Base-by-base conservation (phyloP, 129 eudicot genomes). In the Chrysanthemum seticuspe region DNA sequence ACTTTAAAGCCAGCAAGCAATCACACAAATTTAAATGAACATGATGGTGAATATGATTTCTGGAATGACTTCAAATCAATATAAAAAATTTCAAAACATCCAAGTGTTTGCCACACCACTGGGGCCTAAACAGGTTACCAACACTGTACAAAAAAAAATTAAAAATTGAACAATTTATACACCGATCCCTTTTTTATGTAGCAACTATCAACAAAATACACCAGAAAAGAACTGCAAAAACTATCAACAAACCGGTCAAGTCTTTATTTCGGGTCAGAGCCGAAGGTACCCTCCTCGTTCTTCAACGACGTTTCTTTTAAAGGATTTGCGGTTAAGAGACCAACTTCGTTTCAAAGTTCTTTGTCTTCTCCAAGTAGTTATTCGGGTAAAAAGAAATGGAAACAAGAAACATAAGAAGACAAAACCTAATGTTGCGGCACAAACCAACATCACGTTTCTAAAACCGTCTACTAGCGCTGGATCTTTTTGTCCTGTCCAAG, bases 401-500 rank as follows among this genome's bases (percentile, higher is more conserved):
- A 88, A 86, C 14, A 88, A n/a, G 83, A 94, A 90, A 79, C 93
- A 94, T n/a, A 94, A 66, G 13, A 94, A 80, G 74, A 90, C 83
- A 0, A 88, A 69, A 45, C 79, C 78, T 14, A 94, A 75, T 65
- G 83, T 83, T 44, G 74, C 89, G 55, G 83, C 51, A 80, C 98
- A 94, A 11, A 94, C 80, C 50, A 87, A 62, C 85, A 90, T 79
- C n/a, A 94, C 98, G 36, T 94, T 90, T 64, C 84, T 83, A 77
- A 94, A 94, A 36, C 98, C 98, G 53, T 90, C 77, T 48, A 62
- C 82, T 76, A 93, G 52, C 54, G 73, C 80, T 0, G 98, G 96
- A 51, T 84, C 84, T 13, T 73, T 75, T 81, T 90, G 97, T n/a
- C 54, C 78, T 0, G 98, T 87, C 98, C 98, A 94, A 7, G 98